These are phyloP conservation scores for Kodamaea alishanica DNA, from an alignment of 1,139 yeast genomes.

Conservation along the genomic window DNA sequence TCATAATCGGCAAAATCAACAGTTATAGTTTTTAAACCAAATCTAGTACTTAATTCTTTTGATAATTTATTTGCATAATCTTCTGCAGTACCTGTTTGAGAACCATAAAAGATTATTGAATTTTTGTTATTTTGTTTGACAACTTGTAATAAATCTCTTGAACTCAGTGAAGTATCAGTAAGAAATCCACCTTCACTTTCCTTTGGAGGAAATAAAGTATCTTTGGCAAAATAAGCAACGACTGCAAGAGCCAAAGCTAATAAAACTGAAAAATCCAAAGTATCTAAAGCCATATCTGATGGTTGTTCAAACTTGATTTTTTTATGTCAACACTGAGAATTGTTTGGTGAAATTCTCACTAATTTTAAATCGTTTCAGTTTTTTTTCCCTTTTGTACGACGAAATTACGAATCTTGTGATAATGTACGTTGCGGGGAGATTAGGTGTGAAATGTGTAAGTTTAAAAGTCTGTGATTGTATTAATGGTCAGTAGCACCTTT, in stretches of 20 bases:
- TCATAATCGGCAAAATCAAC: constrained; percentile 89
- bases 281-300: constrained; percentile 58
- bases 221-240: constrained; percentile 64
- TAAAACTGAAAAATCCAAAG: constrained; percentile 68
- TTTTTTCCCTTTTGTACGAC: too few relatives aligned
- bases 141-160: constrained; percentile 64
- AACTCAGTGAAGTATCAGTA: constrained; percentile 36
- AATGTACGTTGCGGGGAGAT: too few relatives aligned
- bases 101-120: constrained; percentile 81
- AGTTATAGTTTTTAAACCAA: constrained; percentile 78
- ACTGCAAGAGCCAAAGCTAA: constrained; percentile 62
- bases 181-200: constrained; percentile 36
- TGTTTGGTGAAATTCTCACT: too few relatives aligned
- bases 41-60: constrained; percentile 80
- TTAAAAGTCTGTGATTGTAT: too few relatives aligned
- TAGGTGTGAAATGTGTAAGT: too few relatives aligned
- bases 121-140: constrained; percentile 65
- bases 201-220: constrained; percentile 46
- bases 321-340: too few relatives aligned
- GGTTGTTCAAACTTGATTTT: too few relatives aligned
- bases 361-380: too few relatives aligned
- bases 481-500: too few relatives aligned
- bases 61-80: constrained; percentile 90
- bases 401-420: too few relatives aligned
- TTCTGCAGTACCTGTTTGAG: constrained; percentile 99